These are phyloP conservation scores for Diaporthe citri DNA, from an alignment of 2,329 filamentous ascomycete species.

Conservation along the genomic window DNA sequence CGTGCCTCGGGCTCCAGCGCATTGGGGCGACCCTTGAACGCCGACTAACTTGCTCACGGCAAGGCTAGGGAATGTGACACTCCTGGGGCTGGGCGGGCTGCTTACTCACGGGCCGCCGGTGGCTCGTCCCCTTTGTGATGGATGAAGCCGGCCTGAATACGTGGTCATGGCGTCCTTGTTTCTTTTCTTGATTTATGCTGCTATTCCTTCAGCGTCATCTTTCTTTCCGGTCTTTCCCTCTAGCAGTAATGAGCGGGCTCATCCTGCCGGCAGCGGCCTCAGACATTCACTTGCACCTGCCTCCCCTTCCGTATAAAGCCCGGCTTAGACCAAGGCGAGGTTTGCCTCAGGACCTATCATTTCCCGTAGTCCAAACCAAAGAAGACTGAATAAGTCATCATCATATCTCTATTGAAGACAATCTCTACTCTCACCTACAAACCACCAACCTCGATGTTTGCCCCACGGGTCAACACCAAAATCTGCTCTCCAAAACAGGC, in stretches of 20 bases:
- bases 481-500: slow-evolving; percentile 47
- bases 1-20: slow-evolving; percentile 5
- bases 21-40: background rate
- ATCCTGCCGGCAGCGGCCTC: background rate
- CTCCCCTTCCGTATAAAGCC: background rate
- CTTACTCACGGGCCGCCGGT: slow-evolving; percentile 16
- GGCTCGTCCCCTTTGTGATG: background rate
- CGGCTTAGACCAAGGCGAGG: background rate
- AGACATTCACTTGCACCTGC: slow-evolving; percentile 3
- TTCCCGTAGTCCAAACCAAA: background rate
- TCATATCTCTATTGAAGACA: background rate
- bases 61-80: background rate
- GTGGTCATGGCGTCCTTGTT: slow-evolving; percentile 26
- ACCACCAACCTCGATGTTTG: slow-evolving; percentile 45
- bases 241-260: background rate
- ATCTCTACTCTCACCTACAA: background rate
- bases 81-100: background rate
- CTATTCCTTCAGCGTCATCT: slow-evolving; percentile 26
- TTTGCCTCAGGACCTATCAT: background rate
- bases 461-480: slow-evolving; percentile 44
- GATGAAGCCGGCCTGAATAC: slow-evolving; percentile 33
- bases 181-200: slow-evolving; percentile 20
- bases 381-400: slow-evolving; percentile 8
- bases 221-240: slow-evolving; percentile 14
- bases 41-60: background rate